Percentiles rank a stretch among this genome's conserved stretches.
These are phyloP conservation scores for Verbascum thapsus DNA, from an alignment of 257 asterid genomes.

Conservation along the genomic window DNA sequence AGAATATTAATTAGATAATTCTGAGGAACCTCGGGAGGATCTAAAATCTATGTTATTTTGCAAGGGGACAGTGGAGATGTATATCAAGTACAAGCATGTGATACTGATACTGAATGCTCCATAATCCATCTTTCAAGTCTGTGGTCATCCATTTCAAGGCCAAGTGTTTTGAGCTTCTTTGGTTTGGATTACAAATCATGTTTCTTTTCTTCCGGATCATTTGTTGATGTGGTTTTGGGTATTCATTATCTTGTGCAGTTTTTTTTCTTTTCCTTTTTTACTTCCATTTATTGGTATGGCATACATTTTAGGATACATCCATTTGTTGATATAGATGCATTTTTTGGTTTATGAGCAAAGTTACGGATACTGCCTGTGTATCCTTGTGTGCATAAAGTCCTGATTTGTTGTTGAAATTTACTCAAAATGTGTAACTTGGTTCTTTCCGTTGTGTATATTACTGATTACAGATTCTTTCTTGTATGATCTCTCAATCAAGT, in stretches of 20 bases:
- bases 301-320: slow-evolving; percentile 32
- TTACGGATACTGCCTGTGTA: slow-evolving; percentile 18
- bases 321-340: slow-evolving; percentile 28
- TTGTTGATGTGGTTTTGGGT: slow-evolving; percentile 33
- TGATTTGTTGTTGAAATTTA: slow-evolving; percentile 38
- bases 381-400: slow-evolving; percentile 23
- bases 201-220: slow-evolving; percentile 15
- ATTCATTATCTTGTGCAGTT: slow-evolving; percentile 35
- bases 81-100: slow-evolving; percentile 48
- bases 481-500: slow-evolving; percentile 27
- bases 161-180: no score
- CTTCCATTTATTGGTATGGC: slow-evolving; percentile 37
- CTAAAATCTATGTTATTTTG: no score
- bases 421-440: slow-evolving; percentile 30
- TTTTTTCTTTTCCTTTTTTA: no score
- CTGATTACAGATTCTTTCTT: no score
- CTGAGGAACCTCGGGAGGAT: slow-evolving; percentile 3
- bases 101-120: slow-evolving; percentile 23
- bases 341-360: slow-evolving; percentile 35
- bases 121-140: no score
- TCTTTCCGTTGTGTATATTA: slow-evolving; percentile 49
- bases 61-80: slow-evolving; percentile 69
- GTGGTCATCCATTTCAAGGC: no score
- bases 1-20: not conserved
- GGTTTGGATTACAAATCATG: no score